Conservation (phyloP, 176 grass and related monocot genomes). For the Avena insularis region DNA sequence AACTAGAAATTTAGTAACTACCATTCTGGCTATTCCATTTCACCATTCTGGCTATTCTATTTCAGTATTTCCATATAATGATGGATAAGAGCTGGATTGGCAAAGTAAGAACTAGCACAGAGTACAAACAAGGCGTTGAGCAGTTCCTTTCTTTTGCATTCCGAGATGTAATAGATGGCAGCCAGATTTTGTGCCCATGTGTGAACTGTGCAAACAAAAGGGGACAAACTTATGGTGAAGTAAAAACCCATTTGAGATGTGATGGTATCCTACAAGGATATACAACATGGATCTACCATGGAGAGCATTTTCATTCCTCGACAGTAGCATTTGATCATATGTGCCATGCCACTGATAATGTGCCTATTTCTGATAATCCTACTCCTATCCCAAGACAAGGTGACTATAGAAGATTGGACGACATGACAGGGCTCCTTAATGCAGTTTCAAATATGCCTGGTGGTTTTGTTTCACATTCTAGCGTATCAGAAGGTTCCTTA, state of each 20-base stretch:
- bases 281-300: neutral
- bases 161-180: neutral
- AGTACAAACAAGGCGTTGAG: neutral
- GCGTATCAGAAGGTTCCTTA: neutral
- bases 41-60: neutral
- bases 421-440: neutral
- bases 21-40: neutral
- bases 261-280: neutral
- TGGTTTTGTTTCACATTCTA: neutral
- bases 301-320: neutral
- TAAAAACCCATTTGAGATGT: slow-evolving; percentile 1
- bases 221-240: neutral
- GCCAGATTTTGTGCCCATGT: neutral
- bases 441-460: neutral
- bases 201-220: slow-evolving; percentile 1
- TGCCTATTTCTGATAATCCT: neutral
- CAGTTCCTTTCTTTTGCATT: slow-evolving; percentile 8
- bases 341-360: neutral
- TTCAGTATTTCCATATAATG: neutral
- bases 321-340: neutral
- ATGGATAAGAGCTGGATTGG: neutral
- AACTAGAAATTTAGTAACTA: neutral
- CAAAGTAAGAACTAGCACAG: neutral
- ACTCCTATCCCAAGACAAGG: neutral
- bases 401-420: neutral